Evolutionary conservation across 176 grass and related monocot species (phyloP).

Genomic region (Elaeis guineensis): DNA sequence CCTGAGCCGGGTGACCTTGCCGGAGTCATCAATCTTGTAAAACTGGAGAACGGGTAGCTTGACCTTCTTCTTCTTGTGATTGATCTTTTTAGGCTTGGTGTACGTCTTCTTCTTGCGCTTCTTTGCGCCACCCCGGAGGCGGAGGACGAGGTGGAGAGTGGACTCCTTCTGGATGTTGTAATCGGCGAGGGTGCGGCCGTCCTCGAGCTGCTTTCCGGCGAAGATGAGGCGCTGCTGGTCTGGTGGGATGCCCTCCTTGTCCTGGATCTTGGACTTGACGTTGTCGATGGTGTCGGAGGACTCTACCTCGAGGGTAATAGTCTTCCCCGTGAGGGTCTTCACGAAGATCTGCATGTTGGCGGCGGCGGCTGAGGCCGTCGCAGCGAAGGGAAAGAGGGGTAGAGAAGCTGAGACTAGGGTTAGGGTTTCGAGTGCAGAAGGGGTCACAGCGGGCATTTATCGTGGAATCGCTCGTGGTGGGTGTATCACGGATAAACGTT

Average conservation of each 20-base stretch:
- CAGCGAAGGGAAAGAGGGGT: neutral
- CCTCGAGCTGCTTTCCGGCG: slow-evolving; percentile 23
- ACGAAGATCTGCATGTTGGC: slow-evolving; percentile 19
- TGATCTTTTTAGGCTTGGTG: slow-evolving; percentile 77
- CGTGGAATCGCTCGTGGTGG: too few species aligned
- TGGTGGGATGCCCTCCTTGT: slow-evolving; percentile 57
- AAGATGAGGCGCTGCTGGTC: slow-evolving; percentile 23
- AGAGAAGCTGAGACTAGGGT: too few species aligned
- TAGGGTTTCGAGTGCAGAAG: too few species aligned
- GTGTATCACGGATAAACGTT: too few species aligned
- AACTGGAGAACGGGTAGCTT: slow-evolving; percentile 72
- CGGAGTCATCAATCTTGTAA: slow-evolving; percentile 73
- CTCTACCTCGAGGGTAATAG: slow-evolving; percentile 20
- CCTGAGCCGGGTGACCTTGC: slow-evolving; percentile 68
- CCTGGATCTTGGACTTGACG: slow-evolving; percentile 85
- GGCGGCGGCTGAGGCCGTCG: too few species aligned
- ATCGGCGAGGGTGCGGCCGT: slow-evolving; percentile 22
- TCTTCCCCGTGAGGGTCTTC: slow-evolving; percentile 20
- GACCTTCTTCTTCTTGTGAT: slow-evolving; percentile 85
- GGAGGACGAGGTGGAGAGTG: slow-evolving; percentile 26
- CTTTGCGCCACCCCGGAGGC: slow-evolving; percentile 69
- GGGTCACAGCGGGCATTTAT: too few species aligned
- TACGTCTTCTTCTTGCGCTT: slow-evolving; percentile 90
- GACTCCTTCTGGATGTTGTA: slow-evolving; percentile 32
- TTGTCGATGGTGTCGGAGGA: slow-evolving; percentile 84